These are phyloP conservation scores for Vigna reflexopilosa DNA, from an alignment of 306 rosid genomes.

Conservation along the genomic window DNA sequence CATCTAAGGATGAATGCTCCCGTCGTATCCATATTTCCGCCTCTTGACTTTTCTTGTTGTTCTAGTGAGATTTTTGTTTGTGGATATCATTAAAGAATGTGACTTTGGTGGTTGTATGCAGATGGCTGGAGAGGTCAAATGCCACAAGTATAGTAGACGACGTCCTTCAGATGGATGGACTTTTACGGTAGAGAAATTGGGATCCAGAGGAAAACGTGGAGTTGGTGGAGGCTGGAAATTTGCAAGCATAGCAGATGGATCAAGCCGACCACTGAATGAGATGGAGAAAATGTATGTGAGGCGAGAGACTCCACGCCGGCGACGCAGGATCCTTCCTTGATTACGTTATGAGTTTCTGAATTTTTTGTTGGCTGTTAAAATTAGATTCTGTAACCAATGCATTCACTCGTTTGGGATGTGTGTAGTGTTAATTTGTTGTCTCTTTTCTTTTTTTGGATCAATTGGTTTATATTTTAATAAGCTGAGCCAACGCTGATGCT, in stretches of 20 bases:
- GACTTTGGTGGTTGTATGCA: slow-evolving; percentile 48
- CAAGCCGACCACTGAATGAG: slow-evolving; percentile 83
- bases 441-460: slow-evolving; percentile 12
- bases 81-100: slow-evolving; percentile 29
- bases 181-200: slow-evolving; percentile 83
- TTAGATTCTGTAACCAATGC: slow-evolving; percentile 30
- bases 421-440: slow-evolving; percentile 22
- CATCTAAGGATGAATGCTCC: background rate
- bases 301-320: slow-evolving; percentile 84
- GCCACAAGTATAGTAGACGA: slow-evolving; percentile 82
- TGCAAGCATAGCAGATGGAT: slow-evolving; percentile 87
- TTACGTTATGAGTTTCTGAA: slow-evolving; percentile 3
- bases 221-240: slow-evolving; percentile 92
- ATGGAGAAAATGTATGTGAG: slow-evolving; percentile 86
- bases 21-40: background rate
- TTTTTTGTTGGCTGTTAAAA: slow-evolving; percentile 36
- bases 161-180: slow-evolving; percentile 81
- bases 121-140: slow-evolving; percentile 88
- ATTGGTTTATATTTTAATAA: slow-evolving; percentile 31
- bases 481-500: slow-evolving; percentile 21
- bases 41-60: slow-evolving; percentile 4
- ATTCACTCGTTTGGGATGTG: slow-evolving; percentile 33
- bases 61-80: slow-evolving; percentile 29
- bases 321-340: slow-evolving; percentile 86
- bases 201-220: slow-evolving; percentile 81